phyloP scores from a whole-genome alignment of 176 grass and related monocot species.

The Alloteropsis semialata region DNA sequence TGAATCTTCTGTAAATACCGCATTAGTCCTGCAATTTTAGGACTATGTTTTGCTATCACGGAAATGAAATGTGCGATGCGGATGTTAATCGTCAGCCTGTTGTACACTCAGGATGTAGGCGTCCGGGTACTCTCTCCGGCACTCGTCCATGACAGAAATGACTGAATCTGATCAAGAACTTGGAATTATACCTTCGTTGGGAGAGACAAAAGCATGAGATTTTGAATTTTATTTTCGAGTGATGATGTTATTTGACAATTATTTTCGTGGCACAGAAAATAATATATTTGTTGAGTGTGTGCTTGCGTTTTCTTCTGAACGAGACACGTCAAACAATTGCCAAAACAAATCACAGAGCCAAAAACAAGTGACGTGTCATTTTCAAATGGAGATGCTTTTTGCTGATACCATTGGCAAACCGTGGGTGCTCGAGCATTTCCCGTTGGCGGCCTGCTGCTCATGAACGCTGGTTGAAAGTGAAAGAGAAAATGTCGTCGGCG shows the following conservation, averaged over 20 bases:
- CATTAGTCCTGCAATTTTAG: not conserved
- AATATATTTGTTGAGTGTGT: no score
- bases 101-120: not conserved
- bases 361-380: no score
- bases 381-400: no score
- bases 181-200: not conserved
- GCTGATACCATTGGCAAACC: no score
- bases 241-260: no score
- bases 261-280: no score
- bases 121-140: no score
- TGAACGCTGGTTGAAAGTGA: not conserved
- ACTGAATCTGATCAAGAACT: not conserved
- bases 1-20: slow-evolving; percentile 36
- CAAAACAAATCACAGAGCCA: no score
- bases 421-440: no score
- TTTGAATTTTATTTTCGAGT: not conserved
- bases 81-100: not conserved
- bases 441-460: no score
- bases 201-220: not conserved
- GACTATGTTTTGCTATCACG: not conserved
- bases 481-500: not conserved
- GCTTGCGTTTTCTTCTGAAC: no score
- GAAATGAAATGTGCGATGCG: slow-evolving; percentile 1
- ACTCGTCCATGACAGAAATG: not conserved
- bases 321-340: no score